Evolutionary conservation across 2,329 filamentous ascomycete species (phyloP), one percentile per base, ranked within the genome.

Genomic region (Epichloe uncinata): DNA sequence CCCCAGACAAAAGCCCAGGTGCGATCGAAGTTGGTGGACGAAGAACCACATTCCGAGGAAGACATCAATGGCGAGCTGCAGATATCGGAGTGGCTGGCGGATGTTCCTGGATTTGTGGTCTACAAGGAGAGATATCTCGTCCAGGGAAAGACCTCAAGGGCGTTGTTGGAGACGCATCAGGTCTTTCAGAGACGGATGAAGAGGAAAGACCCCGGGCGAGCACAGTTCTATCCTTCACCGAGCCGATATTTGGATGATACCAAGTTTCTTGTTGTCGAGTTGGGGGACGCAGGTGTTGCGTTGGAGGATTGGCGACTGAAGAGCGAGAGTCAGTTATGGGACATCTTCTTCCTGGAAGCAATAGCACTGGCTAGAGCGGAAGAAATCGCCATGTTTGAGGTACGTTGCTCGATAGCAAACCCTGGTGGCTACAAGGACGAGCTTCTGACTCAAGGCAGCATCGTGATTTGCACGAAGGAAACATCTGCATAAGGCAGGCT

Each of bases 41-140:
- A 81, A 57, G 73, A 79, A 55, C 75, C 78, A 0, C 78, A 78
- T 51, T 64, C 66, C 2, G 73, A 77, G 52, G 68, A 69, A 1
- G 75, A 78, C 57, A 67, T 83, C 33, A 64, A 72, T 3, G 78
- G 78, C 22, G 80, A 84, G 58, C 67, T 84, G 20, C 69, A 72
- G 45, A 82, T 84, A 43, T 82, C 80, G 2, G 79, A 84, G 59
- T 77, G 74, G 67, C 66, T 84, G 16, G 77, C 79, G 16, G 78
- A 80, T 52, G 75, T 83, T 12, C 79, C 79, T 0, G 80, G 80
- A 0, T 84, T 82, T 53, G 78, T 82, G 34, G 70, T 79, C 16
- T 83, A 82, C 66, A 84, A 83, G 61, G 78, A 81, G 59, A 70
- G 76, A 7, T 81, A 82, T 51, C 64, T 82, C 33, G 75, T 82